Conservation (phyloP, 139 green algal species). For the Zygnema circumcarinatum region DNA sequence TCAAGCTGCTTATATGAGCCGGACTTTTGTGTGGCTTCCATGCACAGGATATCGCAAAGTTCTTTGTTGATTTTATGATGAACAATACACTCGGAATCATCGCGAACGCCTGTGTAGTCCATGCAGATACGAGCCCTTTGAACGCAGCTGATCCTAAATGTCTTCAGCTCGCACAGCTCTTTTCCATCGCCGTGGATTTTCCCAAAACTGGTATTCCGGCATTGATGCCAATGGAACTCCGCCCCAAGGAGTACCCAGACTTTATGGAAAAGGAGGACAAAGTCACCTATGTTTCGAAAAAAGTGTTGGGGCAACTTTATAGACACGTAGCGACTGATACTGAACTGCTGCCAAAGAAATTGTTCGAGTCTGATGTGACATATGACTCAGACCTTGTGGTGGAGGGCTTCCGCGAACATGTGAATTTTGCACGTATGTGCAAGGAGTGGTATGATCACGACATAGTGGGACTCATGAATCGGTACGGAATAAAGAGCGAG, state of each 20-base stretch:
- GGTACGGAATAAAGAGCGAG: slow-evolving; percentile 18
- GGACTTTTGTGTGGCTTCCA: too few relatives aligned
- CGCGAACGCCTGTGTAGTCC: slow-evolving; percentile 44
- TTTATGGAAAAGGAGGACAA: slow-evolving; percentile 62
- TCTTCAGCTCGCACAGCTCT: slow-evolving; percentile 26
- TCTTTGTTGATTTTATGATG: slow-evolving; percentile 29
- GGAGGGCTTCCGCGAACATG: background rate
- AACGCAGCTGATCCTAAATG: slow-evolving; percentile 17
- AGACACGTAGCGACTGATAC: slow-evolving; percentile 6
- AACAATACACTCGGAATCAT: slow-evolving; percentile 47
- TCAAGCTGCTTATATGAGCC: too few relatives aligned
- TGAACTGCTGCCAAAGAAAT: background rate
- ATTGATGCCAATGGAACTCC: slow-evolving; percentile 13
- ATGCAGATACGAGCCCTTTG: slow-evolving; percentile 1
- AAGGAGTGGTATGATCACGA: background rate
- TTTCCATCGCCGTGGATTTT: slow-evolving; percentile 46
- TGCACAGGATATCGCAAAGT: background rate
- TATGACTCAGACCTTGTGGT: background rate
- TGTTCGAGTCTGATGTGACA: background rate
- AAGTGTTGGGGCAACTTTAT: slow-evolving; percentile 46
- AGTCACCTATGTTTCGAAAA: slow-evolving; percentile 16
- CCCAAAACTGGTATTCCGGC: slow-evolving; percentile 43
- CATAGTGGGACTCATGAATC: background rate
- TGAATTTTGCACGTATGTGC: background rate
- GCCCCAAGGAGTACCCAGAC: slow-evolving; percentile 39